Evolutionary conservation across 2,329 filamentous ascomycete genomes (phyloP).

Genomic region (Conoideocrella luteorostrata): DNA sequence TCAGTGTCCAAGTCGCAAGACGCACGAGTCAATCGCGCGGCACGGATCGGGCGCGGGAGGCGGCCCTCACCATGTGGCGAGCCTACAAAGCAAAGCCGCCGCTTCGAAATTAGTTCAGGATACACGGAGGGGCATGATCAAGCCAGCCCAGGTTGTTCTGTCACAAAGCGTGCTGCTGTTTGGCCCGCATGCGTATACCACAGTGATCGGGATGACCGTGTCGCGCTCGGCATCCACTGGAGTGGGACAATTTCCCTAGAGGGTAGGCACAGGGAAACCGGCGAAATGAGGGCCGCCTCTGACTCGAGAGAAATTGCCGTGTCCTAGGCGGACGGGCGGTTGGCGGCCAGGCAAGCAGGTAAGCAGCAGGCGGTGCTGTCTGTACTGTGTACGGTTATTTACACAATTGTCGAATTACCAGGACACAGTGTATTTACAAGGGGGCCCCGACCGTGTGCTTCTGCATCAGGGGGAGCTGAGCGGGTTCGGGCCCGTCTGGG

Average conservation of each 20-base stretch:
- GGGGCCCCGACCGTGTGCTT: too few species aligned
- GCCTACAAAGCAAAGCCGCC: neutral
- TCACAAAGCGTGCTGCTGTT: too few species aligned
- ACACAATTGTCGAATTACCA: too few species aligned
- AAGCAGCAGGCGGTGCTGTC: too few species aligned
- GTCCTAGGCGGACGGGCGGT: conserved; percentile 13
- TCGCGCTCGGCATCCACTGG: neutral
- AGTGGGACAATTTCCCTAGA: conserved; percentile 1
- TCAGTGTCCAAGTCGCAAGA: neutral
- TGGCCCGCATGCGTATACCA: too few species aligned
- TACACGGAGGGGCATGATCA: conserved; percentile 1
- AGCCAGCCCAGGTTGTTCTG: too few species aligned
- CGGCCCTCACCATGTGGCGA: conserved; percentile 5
- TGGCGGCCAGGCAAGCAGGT: too few species aligned
- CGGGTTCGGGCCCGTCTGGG: conserved; percentile 7
- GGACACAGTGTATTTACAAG: too few species aligned
- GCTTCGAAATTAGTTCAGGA: conserved; percentile 9
- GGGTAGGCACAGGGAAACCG: conserved; percentile 13
- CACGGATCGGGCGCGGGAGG: conserved; percentile 11
- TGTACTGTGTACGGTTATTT: too few species aligned
- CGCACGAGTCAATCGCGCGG: conserved; percentile 7
- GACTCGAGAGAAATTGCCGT: conserved; percentile 20
- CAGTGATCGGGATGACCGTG: conserved; percentile 2
- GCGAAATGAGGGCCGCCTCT: conserved; percentile 19
- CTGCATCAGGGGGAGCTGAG: conserved; percentile 1